Conservation (phyloP, 257 asterid genomes). For the Solanum pimpinellifolium region DNA sequence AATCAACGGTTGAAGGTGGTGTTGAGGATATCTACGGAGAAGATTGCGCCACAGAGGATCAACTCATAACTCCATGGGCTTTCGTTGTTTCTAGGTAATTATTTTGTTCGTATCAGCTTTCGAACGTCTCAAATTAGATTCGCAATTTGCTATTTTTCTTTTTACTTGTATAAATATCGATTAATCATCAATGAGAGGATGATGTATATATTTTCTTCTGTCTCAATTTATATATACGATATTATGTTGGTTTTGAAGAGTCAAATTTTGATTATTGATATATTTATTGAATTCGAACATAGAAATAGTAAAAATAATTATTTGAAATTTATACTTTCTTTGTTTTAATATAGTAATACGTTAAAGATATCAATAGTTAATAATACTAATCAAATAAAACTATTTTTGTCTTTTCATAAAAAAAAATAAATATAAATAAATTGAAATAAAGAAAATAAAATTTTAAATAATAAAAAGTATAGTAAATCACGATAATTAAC, state of each 20-base stretch:
- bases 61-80: slow-evolving; percentile 78
- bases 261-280: neutral
- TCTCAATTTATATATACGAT: neutral
- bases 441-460: neutral
- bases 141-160: neutral
- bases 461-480: neutral
- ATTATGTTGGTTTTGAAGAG: neutral
- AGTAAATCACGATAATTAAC: neutral
- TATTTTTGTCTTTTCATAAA: neutral
- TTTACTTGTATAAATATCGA: too few species aligned
- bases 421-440: neutral
- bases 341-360: neutral
- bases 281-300: neutral
- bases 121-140: neutral
- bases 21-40: slow-evolving; percentile 85
- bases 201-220: too few species aligned
- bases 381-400: neutral
- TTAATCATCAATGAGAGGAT: neutral
- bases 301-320: neutral
- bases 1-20: slow-evolving; percentile 61
- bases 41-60: slow-evolving; percentile 81
- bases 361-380: neutral
- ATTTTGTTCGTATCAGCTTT: neutral
- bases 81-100: slow-evolving; percentile 55
- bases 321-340: neutral